Percentiles rank a stretch among this genome's conserved stretches.
Evolutionary conservation across 805 yeast genomes (phyloP).

Genomic region (Suhomyces sp.): DNA sequence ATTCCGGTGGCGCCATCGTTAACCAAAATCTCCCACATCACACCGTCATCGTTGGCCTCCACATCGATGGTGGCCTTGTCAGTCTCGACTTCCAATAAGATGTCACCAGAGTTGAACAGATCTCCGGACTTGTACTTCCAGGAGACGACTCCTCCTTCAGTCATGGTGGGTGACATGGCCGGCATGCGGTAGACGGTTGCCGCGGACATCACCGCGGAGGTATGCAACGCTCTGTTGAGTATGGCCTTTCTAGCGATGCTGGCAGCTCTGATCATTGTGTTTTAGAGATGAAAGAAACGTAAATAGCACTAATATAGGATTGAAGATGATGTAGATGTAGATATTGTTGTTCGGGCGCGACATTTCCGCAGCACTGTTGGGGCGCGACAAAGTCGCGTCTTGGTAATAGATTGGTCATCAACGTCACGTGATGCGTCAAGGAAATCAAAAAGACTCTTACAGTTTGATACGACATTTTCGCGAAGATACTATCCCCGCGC

Average conservation of each 20-base stretch:
- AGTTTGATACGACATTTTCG: too few species aligned
- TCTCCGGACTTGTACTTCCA: constrained; percentile 84
- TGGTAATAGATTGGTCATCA: too few species aligned
- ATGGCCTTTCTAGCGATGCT: constrained; percentile 19
- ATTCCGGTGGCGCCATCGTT: constrained; percentile 77
- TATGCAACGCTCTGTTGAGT: constrained; percentile 29
- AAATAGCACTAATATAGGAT: too few species aligned
- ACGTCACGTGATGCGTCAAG: constrained; percentile 2
- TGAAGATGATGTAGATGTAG: too few species aligned
- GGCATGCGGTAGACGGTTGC: constrained; percentile 80
- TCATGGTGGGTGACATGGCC: constrained; percentile 99
- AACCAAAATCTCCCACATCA: constrained; percentile 70
- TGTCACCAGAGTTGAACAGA: constrained; percentile 77
- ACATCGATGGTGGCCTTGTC: constrained; percentile 83
- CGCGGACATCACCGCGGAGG: constrained; percentile 22
- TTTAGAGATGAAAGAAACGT: background rate
- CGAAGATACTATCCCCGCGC: too few species aligned
- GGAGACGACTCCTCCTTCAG: constrained; percentile 84
- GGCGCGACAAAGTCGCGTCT: too few species aligned
- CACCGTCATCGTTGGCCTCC: constrained; percentile 90
- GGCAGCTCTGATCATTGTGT: constrained; percentile 11
- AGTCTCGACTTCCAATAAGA: constrained; percentile 77
- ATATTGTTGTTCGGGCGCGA: constrained; percentile 25
- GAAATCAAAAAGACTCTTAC: too few species aligned
- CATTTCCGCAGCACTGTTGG: constrained; percentile 12